Conservation (phyloP, 139 green algal genomes). For the Pleodorina starrii region DNA sequence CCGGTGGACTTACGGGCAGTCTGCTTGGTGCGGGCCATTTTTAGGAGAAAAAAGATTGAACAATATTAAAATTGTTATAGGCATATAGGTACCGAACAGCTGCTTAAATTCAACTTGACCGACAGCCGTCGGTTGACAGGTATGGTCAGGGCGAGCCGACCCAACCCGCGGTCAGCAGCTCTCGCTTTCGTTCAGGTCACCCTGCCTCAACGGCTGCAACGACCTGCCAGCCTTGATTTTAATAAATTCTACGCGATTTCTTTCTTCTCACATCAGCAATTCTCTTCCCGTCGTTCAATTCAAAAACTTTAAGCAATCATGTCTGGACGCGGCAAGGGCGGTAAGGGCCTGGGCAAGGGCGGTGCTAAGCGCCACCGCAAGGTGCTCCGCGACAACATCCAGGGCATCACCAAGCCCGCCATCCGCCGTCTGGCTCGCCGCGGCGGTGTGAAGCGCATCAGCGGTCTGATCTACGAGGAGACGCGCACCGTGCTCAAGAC, state of each 20-base stretch:
- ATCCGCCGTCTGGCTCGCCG: slow-evolving; percentile 90
- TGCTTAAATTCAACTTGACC: too few relatives aligned
- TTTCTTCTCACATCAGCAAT: too few relatives aligned
- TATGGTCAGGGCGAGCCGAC: too few relatives aligned
- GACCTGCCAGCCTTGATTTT: neutral
- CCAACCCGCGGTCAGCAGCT: too few relatives aligned
- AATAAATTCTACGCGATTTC: too few relatives aligned
- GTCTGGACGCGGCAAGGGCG: slow-evolving; percentile 91
- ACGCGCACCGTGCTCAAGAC: slow-evolving; percentile 92
- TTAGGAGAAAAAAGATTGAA: too few relatives aligned
- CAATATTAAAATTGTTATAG: too few relatives aligned
- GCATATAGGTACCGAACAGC: too few relatives aligned
- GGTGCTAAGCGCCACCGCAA: slow-evolving; percentile 95
- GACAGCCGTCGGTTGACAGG: too few relatives aligned
- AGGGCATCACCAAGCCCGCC: slow-evolving; percentile 96
- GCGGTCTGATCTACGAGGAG: slow-evolving; percentile 94
- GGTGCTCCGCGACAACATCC: slow-evolving; percentile 94
- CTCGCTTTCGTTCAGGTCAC: too few relatives aligned
- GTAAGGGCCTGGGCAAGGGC: slow-evolving; percentile 93
- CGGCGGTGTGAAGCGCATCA: slow-evolving; percentile 92
- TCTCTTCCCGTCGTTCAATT: too few relatives aligned
- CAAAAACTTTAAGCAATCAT: slow-evolving; percentile 61
- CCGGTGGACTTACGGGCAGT: slow-evolving; percentile 89
- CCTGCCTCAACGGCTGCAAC: neutral
- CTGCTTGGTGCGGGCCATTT: slow-evolving; percentile 92